Evolutionary conservation across 805 yeast genomes (phyloP).

Genomic region (Pichia phayaonensis): DNA sequence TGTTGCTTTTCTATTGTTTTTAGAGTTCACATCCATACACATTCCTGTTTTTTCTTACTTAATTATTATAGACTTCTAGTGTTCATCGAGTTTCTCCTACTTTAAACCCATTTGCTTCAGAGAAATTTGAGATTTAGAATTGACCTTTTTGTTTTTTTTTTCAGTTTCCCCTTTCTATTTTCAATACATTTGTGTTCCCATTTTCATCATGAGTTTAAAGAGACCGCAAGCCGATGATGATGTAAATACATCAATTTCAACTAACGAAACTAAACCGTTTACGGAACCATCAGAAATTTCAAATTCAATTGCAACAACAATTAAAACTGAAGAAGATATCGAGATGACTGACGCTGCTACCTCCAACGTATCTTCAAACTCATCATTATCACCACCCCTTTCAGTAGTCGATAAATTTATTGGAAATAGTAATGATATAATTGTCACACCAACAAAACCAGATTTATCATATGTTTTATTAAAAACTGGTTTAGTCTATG

Average conservation of each 20-base stretch:
- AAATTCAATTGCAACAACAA: neutral
- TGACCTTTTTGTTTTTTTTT: neutral
- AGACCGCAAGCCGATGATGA: neutral
- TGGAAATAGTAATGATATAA: neutral
- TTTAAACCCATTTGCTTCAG: neutral
- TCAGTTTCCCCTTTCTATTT: neutral
- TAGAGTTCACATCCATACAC: neutral
- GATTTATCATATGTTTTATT: conserved; percentile 63
- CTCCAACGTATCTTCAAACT: neutral
- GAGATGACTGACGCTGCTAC: conserved; percentile 2
- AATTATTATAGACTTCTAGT: neutral
- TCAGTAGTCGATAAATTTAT: neutral
- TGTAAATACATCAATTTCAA: neutral
- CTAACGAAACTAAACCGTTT: neutral
- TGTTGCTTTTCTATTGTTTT: neutral
- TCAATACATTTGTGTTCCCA: neutral
- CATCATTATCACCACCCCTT: neutral
- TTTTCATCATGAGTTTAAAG: neutral
- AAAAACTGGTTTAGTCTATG: conserved; percentile 93
- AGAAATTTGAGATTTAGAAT: neutral
- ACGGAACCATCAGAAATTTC: neutral
- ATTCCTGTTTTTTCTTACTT: too few species aligned
- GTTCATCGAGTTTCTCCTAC: too few species aligned
- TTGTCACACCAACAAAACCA: conserved; percentile 48
- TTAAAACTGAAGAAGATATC: conserved; percentile 1